Conservation (phyloP, 2,329 filamentous ascomycete species). For the Arthrobotrys sphaeroides region DNA sequence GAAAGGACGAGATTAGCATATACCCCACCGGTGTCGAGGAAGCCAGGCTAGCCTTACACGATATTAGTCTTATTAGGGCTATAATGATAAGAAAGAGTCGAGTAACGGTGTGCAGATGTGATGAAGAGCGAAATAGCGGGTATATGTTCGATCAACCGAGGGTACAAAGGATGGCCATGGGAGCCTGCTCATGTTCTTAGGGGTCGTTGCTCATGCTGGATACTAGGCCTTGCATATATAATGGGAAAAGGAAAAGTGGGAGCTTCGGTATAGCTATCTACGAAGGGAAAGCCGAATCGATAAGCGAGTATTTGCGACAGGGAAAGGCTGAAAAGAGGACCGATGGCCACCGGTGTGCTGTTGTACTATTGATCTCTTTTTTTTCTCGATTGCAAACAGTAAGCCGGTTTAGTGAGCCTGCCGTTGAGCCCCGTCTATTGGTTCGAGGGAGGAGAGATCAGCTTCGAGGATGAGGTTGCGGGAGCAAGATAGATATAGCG, state of each 20-base stretch:
- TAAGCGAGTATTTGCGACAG: conserved; percentile 54
- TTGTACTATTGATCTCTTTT: not conserved
- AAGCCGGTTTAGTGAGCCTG: conserved; percentile 1
- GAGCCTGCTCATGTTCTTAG: conserved; percentile 54
- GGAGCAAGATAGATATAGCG: conserved; percentile 30
- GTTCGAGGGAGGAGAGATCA: conserved; percentile 8
- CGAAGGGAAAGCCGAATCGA: conserved; percentile 54
- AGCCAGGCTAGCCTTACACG: conserved; percentile 30
- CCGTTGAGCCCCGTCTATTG: not conserved
- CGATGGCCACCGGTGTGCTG: conserved; percentile 23
- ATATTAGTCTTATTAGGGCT: conserved; percentile 24
- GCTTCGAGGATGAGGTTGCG: conserved; percentile 6
- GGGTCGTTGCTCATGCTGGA: conserved; percentile 52
- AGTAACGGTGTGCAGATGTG: conserved; percentile 5
- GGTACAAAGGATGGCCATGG: conserved; percentile 38
- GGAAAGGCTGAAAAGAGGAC: conserved; percentile 45
- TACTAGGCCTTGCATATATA: conserved; percentile 43
- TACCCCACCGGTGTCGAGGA: not conserved
- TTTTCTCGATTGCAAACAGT: conserved; percentile 8
- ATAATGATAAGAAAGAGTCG: conserved; percentile 12
- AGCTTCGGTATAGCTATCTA: conserved; percentile 53
- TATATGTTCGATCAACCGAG: conserved; percentile 51
- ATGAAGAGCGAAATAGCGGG: conserved; percentile 37
- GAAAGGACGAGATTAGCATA: conserved; percentile 8
- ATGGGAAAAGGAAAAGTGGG: conserved; percentile 40